Conservation (phyloP, 345 rosid genomes). For the Anacardium occidentale region DNA sequence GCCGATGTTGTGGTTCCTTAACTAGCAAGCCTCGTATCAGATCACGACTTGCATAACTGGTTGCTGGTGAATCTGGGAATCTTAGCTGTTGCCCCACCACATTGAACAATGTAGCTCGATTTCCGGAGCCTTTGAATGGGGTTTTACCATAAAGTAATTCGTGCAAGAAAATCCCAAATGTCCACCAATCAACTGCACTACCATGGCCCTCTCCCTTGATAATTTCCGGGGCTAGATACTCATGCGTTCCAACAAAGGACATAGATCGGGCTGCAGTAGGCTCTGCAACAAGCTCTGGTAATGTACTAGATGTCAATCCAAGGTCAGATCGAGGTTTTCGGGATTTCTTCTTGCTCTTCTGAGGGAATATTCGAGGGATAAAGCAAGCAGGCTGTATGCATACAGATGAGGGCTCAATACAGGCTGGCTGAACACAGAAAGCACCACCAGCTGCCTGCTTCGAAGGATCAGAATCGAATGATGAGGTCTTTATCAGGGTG, state of each 20-base stretch:
- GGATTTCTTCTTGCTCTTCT: conserved; percentile 74
- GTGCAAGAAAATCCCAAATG: conserved; percentile 90
- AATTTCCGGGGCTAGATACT: conserved; percentile 94
- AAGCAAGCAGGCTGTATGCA: conserved; percentile 93
- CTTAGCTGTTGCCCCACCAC: conserved; percentile 92
- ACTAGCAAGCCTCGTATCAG: conserved; percentile 77
- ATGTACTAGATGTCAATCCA: conserved; percentile 48
- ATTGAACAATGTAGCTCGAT: conserved; percentile 86
- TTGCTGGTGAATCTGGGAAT: conserved; percentile 87
- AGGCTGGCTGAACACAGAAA: conserved; percentile 88
- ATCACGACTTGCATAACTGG: conserved; percentile 84
- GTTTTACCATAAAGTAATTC: conserved; percentile 88
- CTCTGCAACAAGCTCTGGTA: conserved; percentile 93
- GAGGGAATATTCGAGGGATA: conserved; percentile 74
- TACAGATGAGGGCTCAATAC: conserved; percentile 81
- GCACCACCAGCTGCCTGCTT: conserved; percentile 55
- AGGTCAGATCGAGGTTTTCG: conserved; percentile 51
- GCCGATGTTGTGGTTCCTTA: conserved; percentile 88
- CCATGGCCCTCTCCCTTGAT: conserved; percentile 99
- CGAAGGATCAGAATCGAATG: conserved; percentile 70
- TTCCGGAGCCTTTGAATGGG: conserved; percentile 93
- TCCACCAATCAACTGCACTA: conserved; percentile 99
- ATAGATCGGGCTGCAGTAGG: conserved; percentile 93
- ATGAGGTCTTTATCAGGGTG: conserved; percentile 62
- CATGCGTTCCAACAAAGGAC: conserved; percentile 99